Evolutionary conservation across 495 filamentous ascomycete species (phyloP).

Genomic region (Penicillium crystallinum): DNA sequence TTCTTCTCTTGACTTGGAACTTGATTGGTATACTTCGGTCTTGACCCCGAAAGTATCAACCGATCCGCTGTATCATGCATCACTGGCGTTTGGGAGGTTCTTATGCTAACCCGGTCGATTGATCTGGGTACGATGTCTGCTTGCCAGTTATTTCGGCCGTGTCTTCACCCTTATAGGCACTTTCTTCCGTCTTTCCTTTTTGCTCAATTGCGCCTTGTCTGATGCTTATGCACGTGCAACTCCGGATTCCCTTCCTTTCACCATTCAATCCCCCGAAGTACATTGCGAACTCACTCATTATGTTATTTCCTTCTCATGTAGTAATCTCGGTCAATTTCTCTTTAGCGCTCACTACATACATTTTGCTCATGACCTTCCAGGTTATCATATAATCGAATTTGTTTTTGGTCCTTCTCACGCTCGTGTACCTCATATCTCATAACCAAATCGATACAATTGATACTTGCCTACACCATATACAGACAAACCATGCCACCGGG

Average conservation of each 20-base stretch:
- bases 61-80: constrained; percentile 40
- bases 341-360: constrained; percentile 6
- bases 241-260: constrained; percentile 25
- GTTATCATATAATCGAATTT: constrained; percentile 7
- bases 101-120: constrained; percentile 19
- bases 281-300: constrained; percentile 20
- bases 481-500: not conserved
- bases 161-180: constrained; percentile 16
- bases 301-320: constrained; percentile 16
- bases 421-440: not conserved
- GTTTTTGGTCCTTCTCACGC: not conserved
- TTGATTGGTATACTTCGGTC: constrained; percentile 13
- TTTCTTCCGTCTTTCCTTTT: constrained; percentile 19
- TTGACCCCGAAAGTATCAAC: constrained; percentile 9
- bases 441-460: not conserved
- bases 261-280: constrained; percentile 21
- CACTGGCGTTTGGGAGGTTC: constrained; percentile 41
- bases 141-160: constrained; percentile 14
- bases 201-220: constrained; percentile 9
- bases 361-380: not conserved
- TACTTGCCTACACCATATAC: not conserved
- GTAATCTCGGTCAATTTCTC: constrained; percentile 11
- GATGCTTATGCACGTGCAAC: constrained; percentile 23
- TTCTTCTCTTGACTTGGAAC: constrained; percentile 21
- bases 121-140: constrained; percentile 13